A percentile compares a stretch with the other conserved stretches of the same genome.
These are phyloP conservation scores for Trypanosoma congolense DNA, from an alignment of 208 protist genomes.

Conservation along the genomic window DNA sequence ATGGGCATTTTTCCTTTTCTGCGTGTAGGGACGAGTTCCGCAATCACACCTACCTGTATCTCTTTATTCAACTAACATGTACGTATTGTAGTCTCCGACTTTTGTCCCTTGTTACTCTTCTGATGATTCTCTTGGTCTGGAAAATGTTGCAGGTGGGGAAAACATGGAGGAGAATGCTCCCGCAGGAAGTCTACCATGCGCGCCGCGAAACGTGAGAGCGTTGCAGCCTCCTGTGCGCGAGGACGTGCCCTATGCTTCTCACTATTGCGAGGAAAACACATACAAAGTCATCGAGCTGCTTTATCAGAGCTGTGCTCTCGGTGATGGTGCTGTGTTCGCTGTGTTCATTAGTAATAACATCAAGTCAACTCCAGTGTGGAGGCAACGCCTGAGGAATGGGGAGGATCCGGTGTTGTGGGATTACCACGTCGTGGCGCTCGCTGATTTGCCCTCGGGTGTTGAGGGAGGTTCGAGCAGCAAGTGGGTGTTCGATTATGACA, in stretches of 20 bases:
- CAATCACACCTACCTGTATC: no score
- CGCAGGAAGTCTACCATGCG: background rate
- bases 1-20: no score
- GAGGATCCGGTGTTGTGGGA: conserved; percentile 18
- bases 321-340: conserved; percentile 19
- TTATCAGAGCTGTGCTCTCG: conserved; percentile 1
- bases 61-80: no score
- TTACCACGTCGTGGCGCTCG: conserved; percentile 23
- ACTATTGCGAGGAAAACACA: conserved; percentile 26
- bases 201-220: background rate
- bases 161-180: background rate
- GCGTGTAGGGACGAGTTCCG: no score
- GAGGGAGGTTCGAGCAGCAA: background rate
- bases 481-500: conserved; percentile 21
- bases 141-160: no score
- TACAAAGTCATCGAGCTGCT: conserved; percentile 26
- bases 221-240: conserved; percentile 11
- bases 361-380: conserved; percentile 18
- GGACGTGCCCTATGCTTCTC: conserved; percentile 14
- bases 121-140: no score
- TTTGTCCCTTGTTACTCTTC: no score
- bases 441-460: background rate
- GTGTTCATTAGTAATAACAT: conserved; percentile 22
- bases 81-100: no score
- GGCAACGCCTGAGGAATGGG: conserved; percentile 9